phyloP scores from a whole-genome alignment of 2,329 filamentous ascomycete genomes.

The Teratosphaeria gauchensis region DNA sequence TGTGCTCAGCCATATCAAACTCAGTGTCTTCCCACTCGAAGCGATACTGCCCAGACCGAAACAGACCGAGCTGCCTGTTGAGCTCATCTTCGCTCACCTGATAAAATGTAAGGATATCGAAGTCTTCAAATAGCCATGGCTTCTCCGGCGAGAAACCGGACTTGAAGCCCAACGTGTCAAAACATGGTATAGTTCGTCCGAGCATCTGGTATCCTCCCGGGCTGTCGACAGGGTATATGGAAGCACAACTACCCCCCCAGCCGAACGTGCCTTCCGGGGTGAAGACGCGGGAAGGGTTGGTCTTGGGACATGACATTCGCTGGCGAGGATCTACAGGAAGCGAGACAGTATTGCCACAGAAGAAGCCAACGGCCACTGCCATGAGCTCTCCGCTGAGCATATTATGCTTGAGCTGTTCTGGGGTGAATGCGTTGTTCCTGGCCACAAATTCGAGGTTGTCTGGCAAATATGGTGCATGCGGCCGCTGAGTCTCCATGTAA shows the following conservation, averaged over 20 bases:
- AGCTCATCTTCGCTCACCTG: conserved; percentile 44
- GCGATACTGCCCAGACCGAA: conserved; percentile 42
- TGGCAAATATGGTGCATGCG: conserved; percentile 52
- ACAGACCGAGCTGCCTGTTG: conserved; percentile 38
- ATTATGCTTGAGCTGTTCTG: conserved; percentile 41
- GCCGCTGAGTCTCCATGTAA: conserved; percentile 53
- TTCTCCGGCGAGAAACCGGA: conserved; percentile 35
- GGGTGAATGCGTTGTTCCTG: conserved; percentile 44
- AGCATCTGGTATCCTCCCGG: conserved; percentile 31
- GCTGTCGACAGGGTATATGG: conserved; percentile 46
- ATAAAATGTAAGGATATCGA: conserved; percentile 48
- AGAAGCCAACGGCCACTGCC: conserved; percentile 47
- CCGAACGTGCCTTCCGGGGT: conserved; percentile 48
- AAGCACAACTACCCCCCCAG: conserved; percentile 48
- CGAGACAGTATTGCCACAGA: conserved; percentile 43
- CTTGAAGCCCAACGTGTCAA: conserved; percentile 46
- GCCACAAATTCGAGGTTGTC: conserved; percentile 52
- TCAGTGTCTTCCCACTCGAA: conserved; percentile 41
- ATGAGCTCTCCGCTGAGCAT: conserved; percentile 43
- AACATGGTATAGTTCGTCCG: conserved; percentile 41
- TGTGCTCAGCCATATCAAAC: conserved; percentile 50
- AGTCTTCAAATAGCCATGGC: conserved; percentile 49
- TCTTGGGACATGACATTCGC: conserved; percentile 45
- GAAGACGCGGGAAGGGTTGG: conserved; percentile 47
- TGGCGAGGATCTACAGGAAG: conserved; percentile 46